Base-by-base conservation (phyloP, 768 basidiomycete species). In the Trametes punicea region DNA sequence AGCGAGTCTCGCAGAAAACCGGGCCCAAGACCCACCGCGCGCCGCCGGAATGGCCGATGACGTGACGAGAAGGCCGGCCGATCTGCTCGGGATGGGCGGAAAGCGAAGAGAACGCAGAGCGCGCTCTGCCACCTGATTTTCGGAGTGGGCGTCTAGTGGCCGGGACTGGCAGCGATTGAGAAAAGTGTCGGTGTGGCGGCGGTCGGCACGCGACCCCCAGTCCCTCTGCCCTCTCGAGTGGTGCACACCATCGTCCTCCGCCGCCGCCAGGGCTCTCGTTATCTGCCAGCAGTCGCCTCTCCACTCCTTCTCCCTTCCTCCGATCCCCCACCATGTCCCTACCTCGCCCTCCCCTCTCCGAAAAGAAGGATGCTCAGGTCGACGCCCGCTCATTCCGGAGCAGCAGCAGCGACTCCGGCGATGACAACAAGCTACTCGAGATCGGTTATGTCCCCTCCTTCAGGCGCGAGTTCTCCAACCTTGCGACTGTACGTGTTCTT, bases 391-490 rank as follows among this genome's bases (percentile, higher is more conserved):
- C 59, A 15, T 39, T 60, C 55, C 51, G 23, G 44, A 51, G 36
- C 57, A 75, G 34, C 48, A 83, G 58, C 33, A 51, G 40, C 48
- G 54, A 55, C 42, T 36, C 44, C 65, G 81, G 82, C 51, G 87
- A 88, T 66, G 84, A 87, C 71, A 77, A 74, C 65, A 79, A 82
- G 65, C 77, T 88, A 36, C 75, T 83, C 52, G 83, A 81, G 15
- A 68, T 88, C 63, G 87, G 87, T 18, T 88, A 88, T 64, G 81
- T 84, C 64, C 87, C 87, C 38, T 88, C 87, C 15, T 93, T 93
- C 76, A 84, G 83, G 69, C 79, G 91, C 55, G 91, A 93, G 75
- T 93, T 93, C 64, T 83, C 87, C 6, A 90, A 89, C 65, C 70
- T 91, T 29, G 86, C 87, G n/a, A 89, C 87, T 57, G 86, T 87